These are phyloP conservation scores for Barnettozyma pratensis DNA, from an alignment of 805 yeast genomes.

Conservation along the genomic window DNA sequence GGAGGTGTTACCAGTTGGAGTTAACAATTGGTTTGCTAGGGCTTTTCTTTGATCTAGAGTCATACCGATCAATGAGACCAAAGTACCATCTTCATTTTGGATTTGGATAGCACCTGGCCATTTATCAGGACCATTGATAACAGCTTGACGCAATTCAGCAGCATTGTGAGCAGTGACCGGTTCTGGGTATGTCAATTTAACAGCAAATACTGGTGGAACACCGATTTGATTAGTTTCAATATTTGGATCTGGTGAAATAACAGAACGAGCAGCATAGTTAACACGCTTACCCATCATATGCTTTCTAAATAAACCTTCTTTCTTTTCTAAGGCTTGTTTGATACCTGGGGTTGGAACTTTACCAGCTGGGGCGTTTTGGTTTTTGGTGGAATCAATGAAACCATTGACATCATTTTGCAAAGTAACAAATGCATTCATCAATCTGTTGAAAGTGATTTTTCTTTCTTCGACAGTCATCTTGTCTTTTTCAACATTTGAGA, in stretches of 20 bases:
- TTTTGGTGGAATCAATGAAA: slow-evolving; percentile 87
- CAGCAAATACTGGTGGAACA: slow-evolving; percentile 97
- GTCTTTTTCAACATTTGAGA: slow-evolving; percentile 56
- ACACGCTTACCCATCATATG: slow-evolving; percentile 99
- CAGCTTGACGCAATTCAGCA: slow-evolving; percentile 87
- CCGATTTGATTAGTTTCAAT: slow-evolving; percentile 97
- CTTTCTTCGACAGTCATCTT: slow-evolving; percentile 63
- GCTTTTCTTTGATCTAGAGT: slow-evolving; percentile 91
- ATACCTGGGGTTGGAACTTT: slow-evolving; percentile 83
- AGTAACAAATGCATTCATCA: slow-evolving; percentile 94
- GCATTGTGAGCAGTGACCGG: slow-evolving; percentile 93
- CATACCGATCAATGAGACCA: slow-evolving; percentile 82
- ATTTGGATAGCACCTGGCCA: slow-evolving; percentile 99
- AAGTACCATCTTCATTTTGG: slow-evolving; percentile 90
- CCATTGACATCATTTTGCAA: slow-evolving; percentile 94
- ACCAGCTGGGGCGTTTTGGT: slow-evolving; percentile 64
- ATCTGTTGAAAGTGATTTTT: slow-evolving; percentile 73
- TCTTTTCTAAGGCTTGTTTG: slow-evolving; percentile 95
- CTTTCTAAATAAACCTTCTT: slow-evolving; percentile 96
- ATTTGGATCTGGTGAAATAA: slow-evolving; percentile 97
- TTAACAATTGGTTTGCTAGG: slow-evolving; percentile 86
- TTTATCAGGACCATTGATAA: slow-evolving; percentile 92
- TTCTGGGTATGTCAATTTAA: slow-evolving; percentile 93
- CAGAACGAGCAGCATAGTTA: slow-evolving; percentile 97
- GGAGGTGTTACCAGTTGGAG: slow-evolving; percentile 62